Percentiles rank a stretch among this genome's conserved stretches.
Evolutionary conservation across 1,284 basidiomycete species (phyloP).

Genomic region (Cerrena zonata): DNA sequence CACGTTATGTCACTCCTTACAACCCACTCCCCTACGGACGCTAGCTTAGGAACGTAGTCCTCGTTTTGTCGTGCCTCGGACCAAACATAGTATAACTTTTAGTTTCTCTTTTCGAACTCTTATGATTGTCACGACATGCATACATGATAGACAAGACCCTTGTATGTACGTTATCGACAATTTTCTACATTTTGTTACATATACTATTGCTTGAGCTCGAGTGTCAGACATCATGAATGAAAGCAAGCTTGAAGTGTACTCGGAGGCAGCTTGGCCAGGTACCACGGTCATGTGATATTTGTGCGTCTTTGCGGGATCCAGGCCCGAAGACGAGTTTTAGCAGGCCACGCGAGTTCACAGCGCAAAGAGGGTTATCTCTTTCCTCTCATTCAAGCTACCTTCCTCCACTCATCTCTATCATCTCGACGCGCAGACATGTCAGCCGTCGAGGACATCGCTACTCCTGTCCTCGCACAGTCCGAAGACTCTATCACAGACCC

Average conservation of each 20-base stretch:
- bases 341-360: not conserved
- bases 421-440: not conserved
- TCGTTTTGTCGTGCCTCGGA: not conserved
- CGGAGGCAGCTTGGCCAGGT: too few relatives aligned
- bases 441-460: not conserved
- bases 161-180: conserved; percentile 2
- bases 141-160: conserved; percentile 1
- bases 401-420: not conserved
- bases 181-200: not conserved
- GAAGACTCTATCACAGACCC: not conserved
- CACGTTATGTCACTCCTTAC: conserved; percentile 11
- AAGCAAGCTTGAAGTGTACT: too few relatives aligned
- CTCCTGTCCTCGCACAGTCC: not conserved
- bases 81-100: not conserved
- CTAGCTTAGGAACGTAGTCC: not conserved
- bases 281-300: not conserved
- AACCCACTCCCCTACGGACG: conserved; percentile 1
- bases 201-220: not conserved
- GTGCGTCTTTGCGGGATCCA: not conserved
- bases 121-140: conserved; percentile 2
- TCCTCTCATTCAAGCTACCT: not conserved
- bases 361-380: not conserved
- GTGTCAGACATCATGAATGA: not conserved
- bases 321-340: not conserved
- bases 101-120: not conserved